Evolutionary conservation across 176 grass and related monocot genomes (phyloP).

Genomic region (Aegilops speltoides): DNA sequence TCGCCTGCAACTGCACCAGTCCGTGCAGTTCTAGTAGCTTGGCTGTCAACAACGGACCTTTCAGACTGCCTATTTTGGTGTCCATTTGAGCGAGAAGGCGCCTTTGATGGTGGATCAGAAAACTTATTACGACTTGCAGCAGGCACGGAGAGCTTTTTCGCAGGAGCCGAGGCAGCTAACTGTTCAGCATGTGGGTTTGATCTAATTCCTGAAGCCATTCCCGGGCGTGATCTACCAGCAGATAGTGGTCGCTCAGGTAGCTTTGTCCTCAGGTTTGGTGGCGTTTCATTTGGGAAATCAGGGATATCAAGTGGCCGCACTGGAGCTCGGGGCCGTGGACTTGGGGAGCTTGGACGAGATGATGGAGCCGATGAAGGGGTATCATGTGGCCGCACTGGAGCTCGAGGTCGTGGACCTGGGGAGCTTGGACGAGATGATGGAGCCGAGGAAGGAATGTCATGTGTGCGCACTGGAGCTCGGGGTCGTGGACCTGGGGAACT

Average conservation of each 20-base stretch:
- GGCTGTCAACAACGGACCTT: slow-evolving; percentile 53
- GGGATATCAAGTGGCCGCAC: slow-evolving; percentile 80
- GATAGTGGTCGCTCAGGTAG: slow-evolving; percentile 89
- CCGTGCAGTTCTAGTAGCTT: slow-evolving; percentile 35
- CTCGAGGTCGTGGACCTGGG: slow-evolving; percentile 56
- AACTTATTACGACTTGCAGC: slow-evolving; percentile 77
- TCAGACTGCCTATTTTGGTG: slow-evolving; percentile 51
- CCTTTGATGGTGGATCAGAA: slow-evolving; percentile 64
- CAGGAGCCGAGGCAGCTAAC: slow-evolving; percentile 39
- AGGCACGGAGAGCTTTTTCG: slow-evolving; percentile 56
- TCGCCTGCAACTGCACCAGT: slow-evolving; percentile 52
- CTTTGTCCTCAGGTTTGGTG: slow-evolving; percentile 88
- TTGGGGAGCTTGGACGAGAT: slow-evolving; percentile 79
- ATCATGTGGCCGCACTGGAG: slow-evolving; percentile 60
- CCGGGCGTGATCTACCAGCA: slow-evolving; percentile 80
- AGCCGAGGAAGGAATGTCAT: slow-evolving; percentile 60
- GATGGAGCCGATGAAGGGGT: slow-evolving; percentile 46
- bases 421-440: slow-evolving; percentile 74
- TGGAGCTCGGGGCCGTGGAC: slow-evolving; percentile 50
- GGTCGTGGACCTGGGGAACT: slow-evolving; percentile 70
- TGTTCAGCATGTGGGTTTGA: slow-evolving; percentile 58
- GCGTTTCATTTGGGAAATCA: slow-evolving; percentile 84
- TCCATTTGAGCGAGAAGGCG: slow-evolving; percentile 55
- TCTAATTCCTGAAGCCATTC: slow-evolving; percentile 56
- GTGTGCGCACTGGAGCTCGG: slow-evolving; percentile 51